Evolutionary conservation across 2,329 filamentous ascomycete species (phyloP).

Genomic region (Fusarium paranaense): DNA sequence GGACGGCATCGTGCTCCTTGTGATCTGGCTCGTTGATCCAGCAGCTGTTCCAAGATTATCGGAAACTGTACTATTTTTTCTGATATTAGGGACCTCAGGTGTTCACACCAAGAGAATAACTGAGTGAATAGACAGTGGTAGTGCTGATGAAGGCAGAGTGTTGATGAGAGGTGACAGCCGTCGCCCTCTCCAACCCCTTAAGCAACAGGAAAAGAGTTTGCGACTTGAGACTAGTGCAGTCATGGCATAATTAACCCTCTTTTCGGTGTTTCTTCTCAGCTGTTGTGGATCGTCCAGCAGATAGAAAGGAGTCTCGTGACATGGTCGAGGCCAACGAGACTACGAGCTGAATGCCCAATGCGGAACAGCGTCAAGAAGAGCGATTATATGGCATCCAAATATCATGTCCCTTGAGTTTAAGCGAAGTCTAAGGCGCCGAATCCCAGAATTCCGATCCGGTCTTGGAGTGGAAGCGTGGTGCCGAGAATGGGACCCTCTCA

Average conservation of each 20-base stretch:
- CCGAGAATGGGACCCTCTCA: neutral
- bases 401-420: neutral
- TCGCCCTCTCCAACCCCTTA: neutral
- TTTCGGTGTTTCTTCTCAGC: neutral
- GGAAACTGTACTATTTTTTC: too few relatives aligned
- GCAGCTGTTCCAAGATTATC: neutral
- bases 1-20: neutral
- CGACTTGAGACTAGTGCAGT: neutral
- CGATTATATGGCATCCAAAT: neutral
- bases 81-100: neutral
- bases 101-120: neutral
- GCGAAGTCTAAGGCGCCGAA: neutral
- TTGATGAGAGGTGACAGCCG: neutral
- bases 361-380: neutral
- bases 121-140: neutral
- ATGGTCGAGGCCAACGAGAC: neutral
- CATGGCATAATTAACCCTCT: neutral
- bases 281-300: neutral
- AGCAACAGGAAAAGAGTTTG: neutral
- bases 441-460: neutral
- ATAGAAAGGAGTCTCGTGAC: neutral
- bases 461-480: neutral
- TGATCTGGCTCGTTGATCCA: neutral
- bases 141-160: neutral
- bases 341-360: neutral